Evolutionary conservation across 2,329 filamentous ascomycete species (phyloP).

Genomic region (Botrytis squamosa): DNA sequence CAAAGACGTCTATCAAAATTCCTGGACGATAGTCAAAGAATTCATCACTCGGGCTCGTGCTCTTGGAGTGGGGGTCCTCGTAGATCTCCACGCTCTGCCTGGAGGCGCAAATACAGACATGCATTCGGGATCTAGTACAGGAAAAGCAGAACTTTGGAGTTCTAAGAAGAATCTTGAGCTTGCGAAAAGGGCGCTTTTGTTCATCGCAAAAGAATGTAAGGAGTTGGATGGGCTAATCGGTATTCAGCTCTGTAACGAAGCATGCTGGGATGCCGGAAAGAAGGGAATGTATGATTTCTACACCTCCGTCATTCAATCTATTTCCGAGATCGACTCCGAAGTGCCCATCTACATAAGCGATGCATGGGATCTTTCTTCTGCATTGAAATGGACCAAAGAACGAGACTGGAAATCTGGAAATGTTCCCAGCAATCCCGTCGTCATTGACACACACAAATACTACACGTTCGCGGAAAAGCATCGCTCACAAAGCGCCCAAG

Average conservation of each 20-base stretch:
- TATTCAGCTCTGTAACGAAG: conserved; percentile 59
- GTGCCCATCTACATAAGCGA: conserved; percentile 59
- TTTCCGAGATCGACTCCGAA: conserved; percentile 47
- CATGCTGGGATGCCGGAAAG: conserved; percentile 46
- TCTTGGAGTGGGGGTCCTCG: conserved; percentile 51
- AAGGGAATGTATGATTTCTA: conserved; percentile 58
- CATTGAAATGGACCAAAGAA: conserved; percentile 46
- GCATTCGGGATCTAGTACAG: conserved; percentile 55
- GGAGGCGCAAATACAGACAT: conserved; percentile 56
- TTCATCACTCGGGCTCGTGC: conserved; percentile 47
- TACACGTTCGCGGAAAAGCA: conserved; percentile 56
- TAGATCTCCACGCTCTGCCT: conserved; percentile 58
- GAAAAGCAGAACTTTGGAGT: conserved; percentile 52
- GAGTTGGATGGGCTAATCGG: conserved; percentile 47
- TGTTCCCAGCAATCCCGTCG: conserved; percentile 45
- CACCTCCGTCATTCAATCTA: conserved; percentile 47
- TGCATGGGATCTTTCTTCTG: conserved; percentile 52
- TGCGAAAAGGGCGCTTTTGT: conserved; percentile 48
- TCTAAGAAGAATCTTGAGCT: conserved; percentile 45
- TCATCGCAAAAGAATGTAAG: conserved; percentile 50
- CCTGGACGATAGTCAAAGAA: conserved; percentile 51
- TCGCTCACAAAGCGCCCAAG: conserved; percentile 49
- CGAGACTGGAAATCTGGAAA: conserved; percentile 32
- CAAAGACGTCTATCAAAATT: conserved; percentile 50
- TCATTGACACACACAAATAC: conserved; percentile 60